A percentile compares a stretch with the other conserved stretches of the same genome.
These are phyloP conservation scores for Acacia melanoxylon DNA, from an alignment of 306 rosid species.

Conservation along the genomic window DNA sequence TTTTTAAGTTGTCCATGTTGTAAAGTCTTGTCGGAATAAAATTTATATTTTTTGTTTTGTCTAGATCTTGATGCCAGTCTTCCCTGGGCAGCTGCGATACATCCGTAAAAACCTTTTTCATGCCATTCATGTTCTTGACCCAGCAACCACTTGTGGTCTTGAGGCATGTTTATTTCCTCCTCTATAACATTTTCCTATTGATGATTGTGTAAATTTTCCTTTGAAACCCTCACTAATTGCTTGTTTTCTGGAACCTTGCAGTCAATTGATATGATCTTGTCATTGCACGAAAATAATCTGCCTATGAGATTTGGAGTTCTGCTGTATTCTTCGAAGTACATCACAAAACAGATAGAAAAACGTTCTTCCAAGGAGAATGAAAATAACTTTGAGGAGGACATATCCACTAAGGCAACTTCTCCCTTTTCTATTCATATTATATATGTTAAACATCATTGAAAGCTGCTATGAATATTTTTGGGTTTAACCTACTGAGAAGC, in stretches of 20 bases:
- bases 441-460: not conserved
- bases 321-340: slow-evolving; percentile 81
- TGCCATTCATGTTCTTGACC: slow-evolving; percentile 87
- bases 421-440: slow-evolving; percentile 15
- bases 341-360: slow-evolving; percentile 51
- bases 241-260: slow-evolving; percentile 54
- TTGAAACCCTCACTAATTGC: slow-evolving; percentile 30
- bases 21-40: slow-evolving; percentile 9
- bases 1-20: slow-evolving; percentile 13
- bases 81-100: slow-evolving; percentile 94
- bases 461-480: not conserved
- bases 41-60: slow-evolving; percentile 7
- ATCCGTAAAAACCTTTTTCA: slow-evolving; percentile 95
- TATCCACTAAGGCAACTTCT: slow-evolving; percentile 66
- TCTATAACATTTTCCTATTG: slow-evolving; percentile 18
- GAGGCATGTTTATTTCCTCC: slow-evolving; percentile 66
- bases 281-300: slow-evolving; percentile 71
- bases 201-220: slow-evolving; percentile 26
- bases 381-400: slow-evolving; percentile 58
- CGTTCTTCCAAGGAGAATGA: slow-evolving; percentile 42
- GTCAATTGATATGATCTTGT: slow-evolving; percentile 73
- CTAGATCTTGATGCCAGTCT: slow-evolving; percentile 96
- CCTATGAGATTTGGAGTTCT: slow-evolving; percentile 91
- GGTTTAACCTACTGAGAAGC: slow-evolving; percentile 14
- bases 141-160: slow-evolving; percentile 76